Evolutionary conservation across 2,329 filamentous ascomycete genomes (phyloP), one percentile per base, ranked within the genome.

Genomic region (Verticillium dahliae): DNA sequence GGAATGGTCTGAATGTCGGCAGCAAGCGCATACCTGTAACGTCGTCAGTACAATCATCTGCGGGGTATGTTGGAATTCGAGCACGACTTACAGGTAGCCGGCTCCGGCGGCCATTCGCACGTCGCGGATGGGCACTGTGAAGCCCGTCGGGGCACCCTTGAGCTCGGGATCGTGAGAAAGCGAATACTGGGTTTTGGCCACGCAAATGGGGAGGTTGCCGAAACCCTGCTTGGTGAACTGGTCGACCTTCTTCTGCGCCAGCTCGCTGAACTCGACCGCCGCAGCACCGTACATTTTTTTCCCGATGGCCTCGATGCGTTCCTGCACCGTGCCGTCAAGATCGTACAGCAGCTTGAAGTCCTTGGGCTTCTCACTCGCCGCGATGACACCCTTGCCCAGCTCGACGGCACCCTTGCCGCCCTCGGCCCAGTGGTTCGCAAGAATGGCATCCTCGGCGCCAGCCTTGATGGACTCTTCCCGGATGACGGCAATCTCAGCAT

Each of bases 1-100:
- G 95, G 95, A 66, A 99, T 99, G 1, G 95, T 99, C 81, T 98
- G 95, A 67, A 99, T 98, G 72, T 99, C 95, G 14, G 95, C 95
- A 60, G 95, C 95, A 64, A 98, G 84, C 6, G 95, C 95, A 69
- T 97, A 97, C 60, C 90, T 90, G 67, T 55, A 56, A 60, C 6
- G 6, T 7, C 58, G 65, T 81, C 72, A 82, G 45, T 27, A 52
- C 6, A 27, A 10, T 5, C 1, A 11, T 27, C 45, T 11, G 11
- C 13, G 9, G 76, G 67, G 65, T 71, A 67, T 58, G 63, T 59
- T 55, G 7, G 11, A 22, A 5, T 11, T 10, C 27, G 6, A 35
- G 54, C 5, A 45, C 61, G 63, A 81, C 88, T 85, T 78, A 91
- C 84, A 97, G 78, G 75, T 97, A 97, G 65, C 95, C 95, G 65